Evolutionary conservation across 2,329 filamentous ascomycete species (phyloP).

Genomic region (Fusarium sterilihyphosum): DNA sequence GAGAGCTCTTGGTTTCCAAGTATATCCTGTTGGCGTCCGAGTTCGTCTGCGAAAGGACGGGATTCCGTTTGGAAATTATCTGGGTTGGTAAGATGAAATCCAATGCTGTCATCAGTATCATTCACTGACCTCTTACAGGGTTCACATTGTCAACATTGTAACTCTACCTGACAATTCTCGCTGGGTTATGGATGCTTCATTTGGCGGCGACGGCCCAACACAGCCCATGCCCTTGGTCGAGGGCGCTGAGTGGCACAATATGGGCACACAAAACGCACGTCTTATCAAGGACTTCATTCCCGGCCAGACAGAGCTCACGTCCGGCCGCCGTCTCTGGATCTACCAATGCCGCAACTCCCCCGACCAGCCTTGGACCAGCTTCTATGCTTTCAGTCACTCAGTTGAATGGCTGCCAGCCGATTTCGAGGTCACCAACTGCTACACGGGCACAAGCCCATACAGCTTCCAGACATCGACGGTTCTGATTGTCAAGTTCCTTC

Average conservation of each 20-base stretch:
- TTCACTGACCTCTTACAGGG: slow-evolving; percentile 31
- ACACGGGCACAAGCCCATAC: slow-evolving; percentile 58
- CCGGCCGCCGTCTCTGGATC: slow-evolving; percentile 65
- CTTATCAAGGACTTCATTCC: slow-evolving; percentile 61
- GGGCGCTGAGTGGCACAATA: slow-evolving; percentile 55
- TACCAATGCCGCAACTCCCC: slow-evolving; percentile 67
- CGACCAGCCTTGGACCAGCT: slow-evolving; percentile 63
- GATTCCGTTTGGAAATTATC: slow-evolving; percentile 54
- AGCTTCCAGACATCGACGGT: slow-evolving; percentile 66
- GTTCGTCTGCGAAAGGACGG: slow-evolving; percentile 53
- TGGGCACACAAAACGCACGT: slow-evolving; percentile 66
- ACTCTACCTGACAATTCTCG: slow-evolving; percentile 59
- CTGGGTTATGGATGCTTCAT: slow-evolving; percentile 70
- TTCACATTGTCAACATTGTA: slow-evolving; percentile 71
- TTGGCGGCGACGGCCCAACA: slow-evolving; percentile 70
- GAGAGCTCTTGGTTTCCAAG: slow-evolving; percentile 60
- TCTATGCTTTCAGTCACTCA: slow-evolving; percentile 71
- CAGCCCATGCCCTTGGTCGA: slow-evolving; percentile 64
- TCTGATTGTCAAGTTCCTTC: slow-evolving; percentile 64
- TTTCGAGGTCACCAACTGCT: slow-evolving; percentile 69
- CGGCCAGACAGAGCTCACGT: slow-evolving; percentile 51
- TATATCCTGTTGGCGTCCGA: slow-evolving; percentile 66
- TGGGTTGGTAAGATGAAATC: slow-evolving; percentile 54
- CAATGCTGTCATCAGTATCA: slow-evolving; percentile 15
- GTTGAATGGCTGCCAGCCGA: slow-evolving; percentile 70